Evolutionary conservation across 169 alveolate species (phyloP), one percentile per base, ranked within the genome.

Genomic region (Plasmodium adleri): DNA sequence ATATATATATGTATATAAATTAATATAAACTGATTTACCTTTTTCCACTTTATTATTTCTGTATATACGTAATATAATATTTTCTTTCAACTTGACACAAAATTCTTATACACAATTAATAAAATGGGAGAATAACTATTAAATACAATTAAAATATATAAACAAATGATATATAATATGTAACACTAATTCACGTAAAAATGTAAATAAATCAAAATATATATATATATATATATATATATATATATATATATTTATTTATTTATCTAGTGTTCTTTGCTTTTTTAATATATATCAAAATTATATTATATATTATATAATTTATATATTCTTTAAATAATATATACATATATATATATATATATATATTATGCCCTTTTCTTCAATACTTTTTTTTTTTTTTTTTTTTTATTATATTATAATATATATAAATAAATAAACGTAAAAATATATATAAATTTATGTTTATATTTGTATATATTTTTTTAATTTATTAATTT

Each of bases 1-100:
- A 20, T 50, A 49, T 71, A 49, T 56, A 71, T 47, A 15, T 45
- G 50, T 60, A 63, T 47, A 63, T 6, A n/a, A 54, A 54, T 54
- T 54, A 7, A 5, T 39, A 39, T 39, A 39, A 39, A 39, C 47
- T 5, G 47, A 39, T 56, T n/a, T 56, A 56, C 20, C 71, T 17
- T 39, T 62, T 12, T 74, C 63, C 26, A 60, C 78, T 63, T 67
- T 50, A 78, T 50, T 64, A 59, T 52, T 52, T 66, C 49, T 66
- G 67, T 47, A 70, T 66, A 54, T 75, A 66, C 52, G 47, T 39
- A 39, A 39, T 39, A 39, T 0, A 5, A 5, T 39, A 39, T 39
- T 56, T 56, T 56, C 64, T 56, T 56, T 56, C 8, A 9, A 17
- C 64, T 56, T 56, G 17, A 56, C 47, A 39, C 47, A 39, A 5